A percentile compares a stretch with the other conserved stretches of the same genome.
Evolutionary conservation across 108 stramenopile genomes (phyloP).

Genomic region (Pseudonitzschia multistriata): DNA sequence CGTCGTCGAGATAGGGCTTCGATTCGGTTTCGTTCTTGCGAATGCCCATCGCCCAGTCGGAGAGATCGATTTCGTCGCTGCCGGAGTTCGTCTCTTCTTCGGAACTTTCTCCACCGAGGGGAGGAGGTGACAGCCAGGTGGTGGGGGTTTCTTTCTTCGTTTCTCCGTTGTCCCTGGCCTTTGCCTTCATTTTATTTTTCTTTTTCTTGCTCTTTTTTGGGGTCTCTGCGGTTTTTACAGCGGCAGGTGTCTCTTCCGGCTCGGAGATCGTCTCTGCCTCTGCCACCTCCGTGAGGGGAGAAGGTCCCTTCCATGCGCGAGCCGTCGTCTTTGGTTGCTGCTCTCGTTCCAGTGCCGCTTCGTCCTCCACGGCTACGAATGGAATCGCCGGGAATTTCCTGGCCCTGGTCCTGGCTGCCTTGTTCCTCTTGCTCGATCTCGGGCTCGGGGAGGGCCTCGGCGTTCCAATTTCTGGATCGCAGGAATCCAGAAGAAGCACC

Average conservation of each 20-base stretch:
- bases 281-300: too few species aligned
- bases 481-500: too few species aligned
- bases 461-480: too few species aligned
- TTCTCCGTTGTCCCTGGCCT: background rate
- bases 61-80: slow-evolving; percentile 9
- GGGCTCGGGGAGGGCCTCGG: too few species aligned
- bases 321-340: background rate
- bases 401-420: background rate
- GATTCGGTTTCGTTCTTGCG: background rate
- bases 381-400: background rate
- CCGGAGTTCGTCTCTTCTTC: background rate
- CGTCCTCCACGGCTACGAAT: background rate
- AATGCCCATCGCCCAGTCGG: background rate
- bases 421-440: background rate
- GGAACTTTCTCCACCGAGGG: background rate
- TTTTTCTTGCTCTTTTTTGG: background rate
- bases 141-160: background rate
- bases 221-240: background rate
- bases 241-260: background rate
- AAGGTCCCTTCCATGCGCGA: background rate
- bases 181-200: background rate
- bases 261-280: too few species aligned
- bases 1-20: background rate
- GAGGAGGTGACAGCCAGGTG: background rate
- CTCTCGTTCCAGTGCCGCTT: background rate